Evolutionary conservation across 1,139 yeast genomes (phyloP).

Genomic region (Blastobotrys buckinghamii): DNA sequence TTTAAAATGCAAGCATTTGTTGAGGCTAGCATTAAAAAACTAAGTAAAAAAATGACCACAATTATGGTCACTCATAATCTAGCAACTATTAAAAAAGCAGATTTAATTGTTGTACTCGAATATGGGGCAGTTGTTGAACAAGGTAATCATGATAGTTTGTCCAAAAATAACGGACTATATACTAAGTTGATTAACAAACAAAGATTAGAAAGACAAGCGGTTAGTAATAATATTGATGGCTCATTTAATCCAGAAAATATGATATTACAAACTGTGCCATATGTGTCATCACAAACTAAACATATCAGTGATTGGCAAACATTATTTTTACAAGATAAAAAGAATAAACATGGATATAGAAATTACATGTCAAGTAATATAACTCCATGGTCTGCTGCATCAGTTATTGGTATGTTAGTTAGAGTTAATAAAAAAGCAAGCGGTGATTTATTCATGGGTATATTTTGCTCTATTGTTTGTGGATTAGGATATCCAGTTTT

Average conservation of each 20-base stretch:
- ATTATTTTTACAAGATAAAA: background rate
- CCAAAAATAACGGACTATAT: slow-evolving; percentile 28
- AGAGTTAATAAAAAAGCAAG: background rate
- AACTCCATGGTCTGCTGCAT: background rate
- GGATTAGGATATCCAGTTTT: slow-evolving; percentile 1
- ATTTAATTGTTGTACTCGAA: slow-evolving; percentile 74
- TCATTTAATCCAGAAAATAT: background rate
- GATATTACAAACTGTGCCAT: background rate
- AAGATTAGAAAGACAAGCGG: background rate
- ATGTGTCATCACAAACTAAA: background rate
- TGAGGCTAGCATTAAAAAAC: slow-evolving; percentile 53
- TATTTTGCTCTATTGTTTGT: background rate
- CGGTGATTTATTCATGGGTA: background rate
- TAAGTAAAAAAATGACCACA: slow-evolving; percentile 65
- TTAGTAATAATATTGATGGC: background rate
- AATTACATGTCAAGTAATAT: background rate
- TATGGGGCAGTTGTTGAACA: slow-evolving; percentile 57
- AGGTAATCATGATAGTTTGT: slow-evolving; percentile 79
- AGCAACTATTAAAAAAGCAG: slow-evolving; percentile 81
- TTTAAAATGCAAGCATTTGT: slow-evolving; percentile 83
- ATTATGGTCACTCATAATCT: slow-evolving; percentile 89
- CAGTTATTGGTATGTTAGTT: background rate
- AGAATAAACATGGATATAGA: background rate
- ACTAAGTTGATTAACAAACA: background rate
- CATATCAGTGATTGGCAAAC: background rate